These are phyloP conservation scores for Barnettozyma sp. DNA, from an alignment of 805 yeast genomes.

Conservation along the genomic window DNA sequence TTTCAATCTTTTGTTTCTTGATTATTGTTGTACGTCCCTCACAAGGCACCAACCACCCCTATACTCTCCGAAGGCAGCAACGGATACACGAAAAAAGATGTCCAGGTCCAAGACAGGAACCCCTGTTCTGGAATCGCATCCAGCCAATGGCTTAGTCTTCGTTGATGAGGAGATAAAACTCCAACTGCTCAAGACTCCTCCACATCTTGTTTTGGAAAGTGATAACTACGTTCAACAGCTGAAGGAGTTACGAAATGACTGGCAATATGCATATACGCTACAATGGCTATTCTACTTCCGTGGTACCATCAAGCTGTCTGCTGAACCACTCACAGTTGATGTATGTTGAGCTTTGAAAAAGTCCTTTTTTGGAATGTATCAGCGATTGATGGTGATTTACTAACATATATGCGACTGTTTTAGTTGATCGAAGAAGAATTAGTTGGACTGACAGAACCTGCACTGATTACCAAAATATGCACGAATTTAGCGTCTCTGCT, in stretches of 20 bases:
- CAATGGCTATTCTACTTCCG: conserved; percentile 54
- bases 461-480: conserved; percentile 39
- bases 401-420: conserved; percentile 3
- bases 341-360: conserved; percentile 22
- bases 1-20: too few relatives aligned
- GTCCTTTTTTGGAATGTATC: too few relatives aligned
- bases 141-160: conserved; percentile 21
- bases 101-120: conserved; percentile 20
- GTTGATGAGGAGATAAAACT: conserved; percentile 30
- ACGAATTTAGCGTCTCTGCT: conserved; percentile 18
- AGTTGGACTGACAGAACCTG: conserved; percentile 35
- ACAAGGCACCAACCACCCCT: too few relatives aligned
- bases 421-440: conserved; percentile 49
- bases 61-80: too few relatives aligned
- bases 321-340: conserved; percentile 51
- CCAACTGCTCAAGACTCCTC: conserved; percentile 35
- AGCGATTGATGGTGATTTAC: too few relatives aligned
- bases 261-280: conserved; percentile 34
- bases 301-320: conserved; percentile 41
- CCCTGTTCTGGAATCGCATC: conserved; percentile 21
- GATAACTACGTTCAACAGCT: conserved; percentile 28
- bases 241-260: conserved; percentile 29
- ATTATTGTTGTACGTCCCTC: too few relatives aligned
- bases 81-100: too few relatives aligned
- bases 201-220: conserved; percentile 31